phyloP scores from a whole-genome alignment of 345 rosid genomes.

The Carallia pectinifolia region DNA sequence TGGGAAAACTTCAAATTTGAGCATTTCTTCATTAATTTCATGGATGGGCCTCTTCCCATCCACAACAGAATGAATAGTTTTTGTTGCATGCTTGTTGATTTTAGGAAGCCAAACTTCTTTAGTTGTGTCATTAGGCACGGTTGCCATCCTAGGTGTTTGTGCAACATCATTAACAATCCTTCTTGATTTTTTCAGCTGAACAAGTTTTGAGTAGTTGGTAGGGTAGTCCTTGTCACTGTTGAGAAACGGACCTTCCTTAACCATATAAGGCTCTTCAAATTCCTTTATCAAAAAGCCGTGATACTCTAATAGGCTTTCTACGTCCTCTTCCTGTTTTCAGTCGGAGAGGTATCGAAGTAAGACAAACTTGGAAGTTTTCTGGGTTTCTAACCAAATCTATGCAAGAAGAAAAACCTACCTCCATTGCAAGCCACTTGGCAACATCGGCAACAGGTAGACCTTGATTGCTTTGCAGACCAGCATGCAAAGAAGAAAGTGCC shows the following conservation, averaged over 20 bases:
- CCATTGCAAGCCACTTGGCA: conserved; percentile 90
- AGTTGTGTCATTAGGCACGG: conserved; percentile 32
- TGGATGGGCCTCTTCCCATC: conserved; percentile 31
- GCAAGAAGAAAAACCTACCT: conserved; percentile 45
- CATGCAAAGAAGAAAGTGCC: conserved; percentile 85
- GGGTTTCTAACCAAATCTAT: background rate
- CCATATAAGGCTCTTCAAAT: conserved; percentile 90
- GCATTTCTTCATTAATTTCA: conserved; percentile 47
- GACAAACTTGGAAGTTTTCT: conserved; percentile 15
- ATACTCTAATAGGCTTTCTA: conserved; percentile 58
- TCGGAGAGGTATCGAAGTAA: conserved; percentile 29
- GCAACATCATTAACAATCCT: conserved; percentile 67
- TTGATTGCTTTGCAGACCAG: conserved; percentile 79
- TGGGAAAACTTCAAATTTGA: conserved; percentile 33
- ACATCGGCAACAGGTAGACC: conserved; percentile 77
- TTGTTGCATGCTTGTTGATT: conserved; percentile 28
- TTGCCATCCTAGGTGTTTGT: conserved; percentile 27
- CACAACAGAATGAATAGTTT: conserved; percentile 26
- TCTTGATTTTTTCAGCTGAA: conserved; percentile 67
- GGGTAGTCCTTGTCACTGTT: conserved; percentile 73
- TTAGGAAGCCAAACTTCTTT: conserved; percentile 33
- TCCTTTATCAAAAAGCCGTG: conserved; percentile 76
- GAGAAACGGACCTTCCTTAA: conserved; percentile 82
- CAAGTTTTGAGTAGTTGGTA: conserved; percentile 79
- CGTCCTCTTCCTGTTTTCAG: conserved; percentile 71